A percentile compares a stretch with the other conserved stretches of the same genome.
Conservation (phyloP, 75 land plant species). For the Picea sitchensis region DNA sequence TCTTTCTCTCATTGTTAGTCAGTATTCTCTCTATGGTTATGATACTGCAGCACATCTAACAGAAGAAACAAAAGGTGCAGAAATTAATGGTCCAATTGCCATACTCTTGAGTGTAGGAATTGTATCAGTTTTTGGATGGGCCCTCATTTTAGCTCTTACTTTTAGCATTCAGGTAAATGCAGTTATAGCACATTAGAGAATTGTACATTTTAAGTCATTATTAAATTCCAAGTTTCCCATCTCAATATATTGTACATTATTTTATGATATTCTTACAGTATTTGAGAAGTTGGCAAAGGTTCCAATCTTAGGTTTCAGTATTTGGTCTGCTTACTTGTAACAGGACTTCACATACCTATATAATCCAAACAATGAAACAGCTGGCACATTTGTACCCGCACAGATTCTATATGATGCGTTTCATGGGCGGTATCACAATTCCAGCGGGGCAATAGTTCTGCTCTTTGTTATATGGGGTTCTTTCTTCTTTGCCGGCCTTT, state of each 20-base stretch:
- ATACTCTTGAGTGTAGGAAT: conserved; percentile 89
- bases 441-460: conserved; percentile 68
- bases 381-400: conserved; percentile 80
- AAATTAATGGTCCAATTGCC: conserved; percentile 85
- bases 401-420: conserved; percentile 94
- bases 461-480: conserved; percentile 82
- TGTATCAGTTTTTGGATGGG: conserved; percentile 81
- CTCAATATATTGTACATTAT: neutral
- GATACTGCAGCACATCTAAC: conserved; percentile 93
- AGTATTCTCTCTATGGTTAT: conserved; percentile 89
- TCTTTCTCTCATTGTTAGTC: conserved; percentile 76
- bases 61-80: conserved; percentile 93
- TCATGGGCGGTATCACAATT: conserved; percentile 74
- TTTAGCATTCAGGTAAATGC: conserved; percentile 83
- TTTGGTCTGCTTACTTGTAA: neutral
- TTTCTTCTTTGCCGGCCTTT: conserved; percentile 89
- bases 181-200: neutral
- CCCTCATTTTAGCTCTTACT: conserved; percentile 75
- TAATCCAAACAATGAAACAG: conserved; percentile 79
- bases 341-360: conserved; percentile 63
- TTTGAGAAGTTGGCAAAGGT: neutral
- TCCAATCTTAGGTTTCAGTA: neutral
- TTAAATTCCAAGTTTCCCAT: neutral
- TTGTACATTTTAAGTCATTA: neutral
- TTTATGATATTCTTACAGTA: neutral